phyloP scores from a whole-genome alignment of 495 filamentous ascomycete genomes.

The Penicillium turbatum region DNA sequence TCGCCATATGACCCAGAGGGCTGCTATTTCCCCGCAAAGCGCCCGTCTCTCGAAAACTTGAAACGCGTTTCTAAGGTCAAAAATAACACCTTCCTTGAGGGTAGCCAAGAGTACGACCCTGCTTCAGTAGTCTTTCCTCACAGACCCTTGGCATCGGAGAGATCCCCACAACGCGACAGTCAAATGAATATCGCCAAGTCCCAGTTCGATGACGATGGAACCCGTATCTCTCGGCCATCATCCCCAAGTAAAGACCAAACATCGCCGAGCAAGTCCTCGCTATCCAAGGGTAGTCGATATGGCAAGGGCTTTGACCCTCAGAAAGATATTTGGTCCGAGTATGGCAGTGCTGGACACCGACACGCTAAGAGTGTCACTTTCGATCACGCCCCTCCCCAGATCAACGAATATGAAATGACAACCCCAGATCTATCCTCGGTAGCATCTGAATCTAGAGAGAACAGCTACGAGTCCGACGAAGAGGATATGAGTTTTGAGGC shows the following conservation, averaged over 20 bases:
- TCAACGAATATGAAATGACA: constrained; percentile 97
- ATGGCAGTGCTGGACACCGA: constrained; percentile 58
- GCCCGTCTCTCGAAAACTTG: constrained; percentile 87
- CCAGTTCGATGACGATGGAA: constrained; percentile 30
- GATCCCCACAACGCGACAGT: constrained; percentile 53
- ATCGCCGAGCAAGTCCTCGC: constrained; percentile 82
- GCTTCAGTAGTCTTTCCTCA: constrained; percentile 68
- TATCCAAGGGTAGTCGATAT: constrained; percentile 66
- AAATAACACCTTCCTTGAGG: constrained; percentile 88
- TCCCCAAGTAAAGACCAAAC: constrained; percentile 70
- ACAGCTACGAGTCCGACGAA: constrained; percentile 84
- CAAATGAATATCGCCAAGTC: constrained; percentile 54
- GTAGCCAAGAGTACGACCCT: constrained; percentile 86
- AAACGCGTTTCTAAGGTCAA: constrained; percentile 92
- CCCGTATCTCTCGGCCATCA: constrained; percentile 40
- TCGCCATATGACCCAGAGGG: constrained; percentile 54
- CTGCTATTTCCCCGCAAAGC: constrained; percentile 64
- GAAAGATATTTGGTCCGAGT: constrained; percentile 62
- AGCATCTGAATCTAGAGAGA: constrained; percentile 80
- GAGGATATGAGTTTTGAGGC: constrained; percentile 68
- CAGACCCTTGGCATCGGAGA: constrained; percentile 65
- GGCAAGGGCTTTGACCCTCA: constrained; percentile 66
- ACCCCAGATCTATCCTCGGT: constrained; percentile 91
- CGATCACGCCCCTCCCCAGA: constrained; percentile 84
- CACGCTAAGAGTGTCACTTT: constrained; percentile 96